Evolutionary conservation across 257 asterid genomes (phyloP).

Genomic region (Fraxinus quadrangulata): DNA sequence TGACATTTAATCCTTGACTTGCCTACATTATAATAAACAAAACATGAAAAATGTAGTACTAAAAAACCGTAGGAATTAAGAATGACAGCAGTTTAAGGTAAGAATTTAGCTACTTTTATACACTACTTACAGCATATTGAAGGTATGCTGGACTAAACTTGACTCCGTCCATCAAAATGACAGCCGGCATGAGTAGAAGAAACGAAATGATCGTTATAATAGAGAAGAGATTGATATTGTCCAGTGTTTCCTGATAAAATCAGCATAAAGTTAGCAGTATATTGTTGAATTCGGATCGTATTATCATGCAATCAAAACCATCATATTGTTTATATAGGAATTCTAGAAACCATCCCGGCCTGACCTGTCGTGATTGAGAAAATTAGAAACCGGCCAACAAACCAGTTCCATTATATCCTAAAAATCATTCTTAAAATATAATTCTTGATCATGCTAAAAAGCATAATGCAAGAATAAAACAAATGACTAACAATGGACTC

Average conservation of each 20-base stretch:
- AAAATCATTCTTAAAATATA: neutral
- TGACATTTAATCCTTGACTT: slow-evolving; percentile 64
- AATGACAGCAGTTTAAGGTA: neutral
- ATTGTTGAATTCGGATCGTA: neutral
- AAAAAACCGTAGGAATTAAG: neutral
- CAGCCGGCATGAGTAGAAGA: slow-evolving; percentile 60
- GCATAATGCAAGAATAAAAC: neutral
- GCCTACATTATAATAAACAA: slow-evolving; percentile 45
- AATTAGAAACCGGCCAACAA: neutral
- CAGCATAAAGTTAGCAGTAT: neutral
- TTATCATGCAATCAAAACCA: neutral
- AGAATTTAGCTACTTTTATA: neutral
- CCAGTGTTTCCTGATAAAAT: slow-evolving; percentile 61
- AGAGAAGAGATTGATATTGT: slow-evolving; percentile 82
- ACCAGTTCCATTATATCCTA: neutral
- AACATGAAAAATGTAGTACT: neutral
- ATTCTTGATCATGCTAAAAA: neutral
- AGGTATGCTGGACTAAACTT: slow-evolving; percentile 71
- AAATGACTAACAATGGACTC: neutral
- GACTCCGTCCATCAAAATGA: slow-evolving; percentile 68
- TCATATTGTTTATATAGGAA: neutral
- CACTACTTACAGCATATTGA: slow-evolving; percentile 59
- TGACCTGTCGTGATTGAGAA: neutral
- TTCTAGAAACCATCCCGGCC: neutral
- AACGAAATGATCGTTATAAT: slow-evolving; percentile 71